Base-by-base conservation (phyloP, 2,329 filamentous ascomycete genomes). In the Aquanectria penicillioides region DNA sequence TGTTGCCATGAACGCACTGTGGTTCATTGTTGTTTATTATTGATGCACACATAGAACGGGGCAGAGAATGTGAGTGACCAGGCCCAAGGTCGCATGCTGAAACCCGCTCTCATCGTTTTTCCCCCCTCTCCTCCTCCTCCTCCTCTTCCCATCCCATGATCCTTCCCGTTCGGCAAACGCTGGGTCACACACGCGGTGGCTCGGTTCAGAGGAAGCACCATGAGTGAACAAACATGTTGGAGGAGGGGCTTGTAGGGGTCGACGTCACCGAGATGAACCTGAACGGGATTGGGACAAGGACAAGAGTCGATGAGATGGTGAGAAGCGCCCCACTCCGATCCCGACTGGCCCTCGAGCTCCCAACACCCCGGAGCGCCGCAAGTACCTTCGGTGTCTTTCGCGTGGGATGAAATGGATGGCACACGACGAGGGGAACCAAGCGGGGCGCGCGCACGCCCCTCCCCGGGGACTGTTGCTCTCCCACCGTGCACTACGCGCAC, bases 301-400 rank as follows among this genome's bases (percentile, higher is more conserved):
- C 46, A 36, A 25, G 28, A 41, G 26, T 20, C 41, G 36, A 36
- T 37, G 37, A 55, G 49, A 59, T 59, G 56, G 56, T 59, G 56
- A 53, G 44, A 44, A 44, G 25, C 17, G 50, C 29, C 37, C 56
- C 49, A 48, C 40, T 28, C 40, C 12, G 54, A 50, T 58, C 62
- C 58, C 66, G 58, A 66, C 54, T 46, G 49, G 61, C 48, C 62
- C 66, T 57, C 66, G 40, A 47, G 58, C 43, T 62, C 66, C 59
- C 66, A 69, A 69, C 66, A 68, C 51, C 51, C 57, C 51, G 57
- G 57, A 56, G 52, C 52, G 18, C 34, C 36, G 37, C 38, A 44
- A n/a, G n/a, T n/a, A n/a, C n/a, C n/a, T n/a, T n/a, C n/a, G n/a
- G n/a, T n/a, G n/a, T n/a, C n/a, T n/a, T n/a, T n/a, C n/a, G n/a